Evolutionary conservation across 164 flowering plant genomes (phyloP), one percentile per base, ranked within the genome.

Genomic region (Cinnamomum micranthum): DNA sequence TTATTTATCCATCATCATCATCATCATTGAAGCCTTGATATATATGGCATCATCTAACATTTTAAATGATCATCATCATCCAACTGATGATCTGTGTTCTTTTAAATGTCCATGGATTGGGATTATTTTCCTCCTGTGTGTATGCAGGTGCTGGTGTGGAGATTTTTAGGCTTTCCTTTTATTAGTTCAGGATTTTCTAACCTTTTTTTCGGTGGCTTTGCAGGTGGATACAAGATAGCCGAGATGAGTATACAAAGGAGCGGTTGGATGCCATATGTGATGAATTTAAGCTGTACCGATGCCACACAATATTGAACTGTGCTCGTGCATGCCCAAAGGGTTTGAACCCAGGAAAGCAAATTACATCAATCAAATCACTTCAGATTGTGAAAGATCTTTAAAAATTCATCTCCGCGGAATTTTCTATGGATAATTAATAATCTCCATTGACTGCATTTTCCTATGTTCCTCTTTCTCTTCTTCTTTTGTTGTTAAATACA

Each of bases 271-370:
- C 99, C 23, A 81, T 94, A 13, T 80, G 86, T 60, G 97, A 96
- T 72, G 97, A 94, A 79, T 96, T 90, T 85, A 96, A 96, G 94
- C 88, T 96, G 23, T 93, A 94, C 71, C 91, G 99, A 1, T 96
- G 98, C 82, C 99, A 96, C 77, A 93, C 98, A 24, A 96, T 96
- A 73, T 79, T 92, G 89, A 96, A 96, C 80, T 96, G 99, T 84
- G 90, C 99, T 6, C 86, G 90, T 24, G 97, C 98, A 68, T 96
- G 99, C 74, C 99, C 98, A 87, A 96, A 96, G 85, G 99, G 99
- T 35, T 80, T 96, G 82, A 96, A 90, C 80, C 99, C 99, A 47
- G 99, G 95, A 69, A 91, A 86, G 85, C 92, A 94, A 86, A 96
- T 96, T 71, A 68, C 65, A 17, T 77, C 83, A 35, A 94, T 96